Percentiles rank a stretch among this genome's conserved stretches.
phyloP scores from a whole-genome alignment of 148 eudicot species.

The Arbutus unedo region DNA sequence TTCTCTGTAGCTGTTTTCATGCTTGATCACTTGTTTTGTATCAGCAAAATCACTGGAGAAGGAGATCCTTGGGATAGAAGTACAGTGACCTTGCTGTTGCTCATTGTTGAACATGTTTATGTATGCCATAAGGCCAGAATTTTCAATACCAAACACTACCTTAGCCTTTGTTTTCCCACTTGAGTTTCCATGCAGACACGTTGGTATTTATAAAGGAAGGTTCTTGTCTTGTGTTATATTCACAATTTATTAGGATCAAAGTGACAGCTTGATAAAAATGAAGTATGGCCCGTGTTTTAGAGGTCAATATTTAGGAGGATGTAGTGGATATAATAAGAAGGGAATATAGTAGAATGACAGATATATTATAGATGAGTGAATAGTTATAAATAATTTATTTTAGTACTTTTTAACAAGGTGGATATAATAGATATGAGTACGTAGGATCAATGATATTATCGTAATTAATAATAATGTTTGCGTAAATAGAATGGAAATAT shows the following conservation, averaged over 20 bases:
- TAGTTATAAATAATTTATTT: too few species aligned
- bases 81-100: slow-evolving; percentile 22
- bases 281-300: too few species aligned
- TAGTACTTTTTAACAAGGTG: too few species aligned
- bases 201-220: slow-evolving; percentile 16
- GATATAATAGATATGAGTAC: too few species aligned
- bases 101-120: slow-evolving; percentile 36
- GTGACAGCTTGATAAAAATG: background rate
- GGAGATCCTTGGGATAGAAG: slow-evolving; percentile 46
- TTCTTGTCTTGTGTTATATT: slow-evolving; percentile 4
- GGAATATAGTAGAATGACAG: too few species aligned
- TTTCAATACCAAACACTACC: background rate
- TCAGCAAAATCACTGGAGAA: slow-evolving; percentile 51
- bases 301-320: too few species aligned
- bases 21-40: slow-evolving; percentile 25
- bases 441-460: too few species aligned
- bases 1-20: slow-evolving; percentile 35
- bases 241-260: background rate
- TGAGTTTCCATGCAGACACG: slow-evolving; percentile 9
- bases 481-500: too few species aligned
- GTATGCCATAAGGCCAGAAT: slow-evolving; percentile 33
- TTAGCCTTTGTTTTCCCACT: background rate
- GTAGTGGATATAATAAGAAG: too few species aligned
- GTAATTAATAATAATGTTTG: too few species aligned
- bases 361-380: too few species aligned